Conservation (phyloP, 768 basidiomycete species). For the Hygrocybe punicea region DNA sequence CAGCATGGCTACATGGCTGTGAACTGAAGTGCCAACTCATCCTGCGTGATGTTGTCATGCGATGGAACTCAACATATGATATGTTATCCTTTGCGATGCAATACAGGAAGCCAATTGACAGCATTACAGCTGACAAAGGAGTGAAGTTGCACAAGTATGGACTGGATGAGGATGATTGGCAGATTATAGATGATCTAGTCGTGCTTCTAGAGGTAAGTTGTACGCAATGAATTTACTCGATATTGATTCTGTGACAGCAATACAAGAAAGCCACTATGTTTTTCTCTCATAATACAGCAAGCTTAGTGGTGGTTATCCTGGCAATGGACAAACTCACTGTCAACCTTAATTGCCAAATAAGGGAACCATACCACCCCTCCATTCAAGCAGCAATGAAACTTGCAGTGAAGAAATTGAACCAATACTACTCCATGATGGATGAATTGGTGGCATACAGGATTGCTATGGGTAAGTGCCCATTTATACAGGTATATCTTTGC, state of each 20-base stretch:
- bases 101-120: slow-evolving; percentile 19
- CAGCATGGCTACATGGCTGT: slow-evolving; percentile 23
- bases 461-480: slow-evolving; percentile 32
- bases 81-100: slow-evolving; percentile 27
- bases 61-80: too few relatives aligned
- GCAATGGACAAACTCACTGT: slow-evolving; percentile 33
- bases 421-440: slow-evolving; percentile 35
- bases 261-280: slow-evolving; percentile 8
- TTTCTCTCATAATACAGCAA: slow-evolving; percentile 10
- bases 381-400: slow-evolving; percentile 24
- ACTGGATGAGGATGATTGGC: slow-evolving; percentile 20
- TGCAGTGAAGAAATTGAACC: slow-evolving; percentile 29
- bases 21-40: slow-evolving; percentile 15
- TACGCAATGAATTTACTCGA: too few relatives aligned
- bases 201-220: slow-evolving; percentile 17
- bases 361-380: slow-evolving; percentile 7
- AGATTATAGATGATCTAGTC: slow-evolving; percentile 17
- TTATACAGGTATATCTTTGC: neutral
- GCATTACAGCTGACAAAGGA: slow-evolving; percentile 11
- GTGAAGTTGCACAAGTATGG: slow-evolving; percentile 12
- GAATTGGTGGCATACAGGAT: slow-evolving; percentile 31
- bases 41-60: slow-evolving; percentile 33
- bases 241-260: too few relatives aligned
- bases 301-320: slow-evolving; percentile 28
- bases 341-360: slow-evolving; percentile 5